A percentile compares a stretch with the other conserved stretches of the same genome.
Evolutionary conservation across 2,329 filamentous ascomycete genomes (phyloP).

Genomic region (Xylariales sp.): DNA sequence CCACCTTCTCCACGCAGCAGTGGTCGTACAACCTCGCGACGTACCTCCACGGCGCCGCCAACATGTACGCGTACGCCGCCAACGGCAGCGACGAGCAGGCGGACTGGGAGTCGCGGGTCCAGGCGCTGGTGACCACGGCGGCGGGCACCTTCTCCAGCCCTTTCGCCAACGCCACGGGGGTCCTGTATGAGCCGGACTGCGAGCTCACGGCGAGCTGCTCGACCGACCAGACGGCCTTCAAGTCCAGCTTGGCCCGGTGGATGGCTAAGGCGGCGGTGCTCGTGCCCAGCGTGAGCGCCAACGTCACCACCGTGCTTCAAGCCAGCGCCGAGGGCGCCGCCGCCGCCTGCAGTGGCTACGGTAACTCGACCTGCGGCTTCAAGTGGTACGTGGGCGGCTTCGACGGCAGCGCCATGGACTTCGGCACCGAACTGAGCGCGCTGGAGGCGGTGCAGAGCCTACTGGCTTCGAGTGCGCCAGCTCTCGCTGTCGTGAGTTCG

Average conservation of each 20-base stretch:
- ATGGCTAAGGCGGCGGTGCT: conserved; percentile 26
- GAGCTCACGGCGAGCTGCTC: conserved; percentile 33
- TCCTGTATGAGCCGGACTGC: conserved; percentile 34
- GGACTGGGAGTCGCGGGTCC: conserved; percentile 26
- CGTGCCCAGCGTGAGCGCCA: conserved; percentile 23
- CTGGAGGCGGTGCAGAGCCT: conserved; percentile 27
- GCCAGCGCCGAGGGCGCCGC: conserved; percentile 27
- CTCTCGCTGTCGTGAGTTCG: conserved; percentile 13
- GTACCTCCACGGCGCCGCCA: conserved; percentile 33
- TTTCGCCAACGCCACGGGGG: conserved; percentile 14
- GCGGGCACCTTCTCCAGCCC: conserved; percentile 20
- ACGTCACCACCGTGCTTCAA: conserved; percentile 22
- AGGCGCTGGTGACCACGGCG: conserved; percentile 26
- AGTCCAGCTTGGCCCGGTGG: conserved; percentile 23
- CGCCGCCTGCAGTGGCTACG: conserved; percentile 21
- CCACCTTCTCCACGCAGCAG: conserved; percentile 20
- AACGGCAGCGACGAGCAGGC: conserved; percentile 16
- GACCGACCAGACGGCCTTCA: conserved; percentile 28
- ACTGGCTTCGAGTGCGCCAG: conserved; percentile 13
- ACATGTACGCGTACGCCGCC: conserved; percentile 40
- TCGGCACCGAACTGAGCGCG: conserved; percentile 29
- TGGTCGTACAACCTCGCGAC: conserved; percentile 41
- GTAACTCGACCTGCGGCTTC: conserved; percentile 24
- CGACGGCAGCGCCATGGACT: conserved; percentile 27
- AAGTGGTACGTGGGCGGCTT: conserved; percentile 25